phyloP scores from a whole-genome alignment of 306 rosid genomes.

The Citrullus amarus region DNA sequence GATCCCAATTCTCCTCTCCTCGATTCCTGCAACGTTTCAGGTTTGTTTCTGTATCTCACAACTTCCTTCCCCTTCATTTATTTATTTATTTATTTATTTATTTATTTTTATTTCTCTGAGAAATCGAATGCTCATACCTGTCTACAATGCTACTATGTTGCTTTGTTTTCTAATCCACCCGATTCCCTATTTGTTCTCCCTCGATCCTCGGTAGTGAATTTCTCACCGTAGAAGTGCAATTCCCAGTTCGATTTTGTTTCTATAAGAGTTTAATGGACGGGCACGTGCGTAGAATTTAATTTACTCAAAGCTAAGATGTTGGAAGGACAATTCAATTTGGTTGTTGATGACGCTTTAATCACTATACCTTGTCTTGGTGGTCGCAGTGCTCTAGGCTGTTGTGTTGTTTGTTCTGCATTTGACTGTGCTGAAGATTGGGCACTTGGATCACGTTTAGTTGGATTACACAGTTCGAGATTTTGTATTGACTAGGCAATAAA shows the following conservation, averaged over 20 bases:
- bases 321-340: not conserved
- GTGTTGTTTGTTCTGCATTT: not conserved
- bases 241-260: not conserved
- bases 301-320: not conserved
- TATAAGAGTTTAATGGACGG: not conserved
- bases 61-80: no score
- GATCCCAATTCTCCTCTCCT: conserved; percentile 19
- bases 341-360: not conserved
- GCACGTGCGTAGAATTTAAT: not conserved
- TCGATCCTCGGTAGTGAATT: not conserved
- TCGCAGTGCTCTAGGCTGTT: not conserved
- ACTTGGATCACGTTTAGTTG: not conserved
- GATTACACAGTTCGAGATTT: not conserved
- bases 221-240: not conserved
- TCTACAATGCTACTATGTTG: not conserved
- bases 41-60: conserved; percentile 8
- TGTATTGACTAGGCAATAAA: not conserved
- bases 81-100: no score
- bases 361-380: not conserved
- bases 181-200: not conserved
- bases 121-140: not conserved
- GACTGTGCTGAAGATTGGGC: not conserved
- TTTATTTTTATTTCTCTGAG: not conserved
- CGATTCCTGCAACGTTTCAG: conserved; percentile 21
- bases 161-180: not conserved